Conservation (phyloP, 1,284 basidiomycete genomes). For the Sanguinoderma infundibulare region DNA sequence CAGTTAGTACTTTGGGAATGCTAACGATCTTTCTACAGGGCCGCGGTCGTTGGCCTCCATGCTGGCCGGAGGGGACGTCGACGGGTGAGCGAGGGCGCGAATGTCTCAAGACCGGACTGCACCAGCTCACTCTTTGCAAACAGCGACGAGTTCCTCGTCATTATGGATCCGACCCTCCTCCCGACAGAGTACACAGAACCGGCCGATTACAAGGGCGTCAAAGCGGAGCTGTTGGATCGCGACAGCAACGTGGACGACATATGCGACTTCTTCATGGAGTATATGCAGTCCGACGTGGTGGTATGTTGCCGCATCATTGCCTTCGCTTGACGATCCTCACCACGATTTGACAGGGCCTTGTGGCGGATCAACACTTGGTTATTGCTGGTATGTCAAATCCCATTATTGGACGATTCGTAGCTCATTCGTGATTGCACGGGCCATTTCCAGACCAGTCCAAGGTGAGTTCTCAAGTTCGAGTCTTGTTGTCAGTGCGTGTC, state of each 20-base stretch:
- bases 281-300: constrained; percentile 79
- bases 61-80: constrained; percentile 75
- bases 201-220: constrained; percentile 51
- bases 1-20: neutral
- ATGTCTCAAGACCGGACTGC: neutral
- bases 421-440: neutral
- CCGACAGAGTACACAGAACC: constrained; percentile 52
- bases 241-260: constrained; percentile 75
- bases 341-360: constrained; percentile 53
- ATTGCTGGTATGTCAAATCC: constrained; percentile 58
- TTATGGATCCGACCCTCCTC: constrained; percentile 48
- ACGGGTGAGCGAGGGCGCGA: constrained; percentile 53
- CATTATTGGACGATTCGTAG: neutral
- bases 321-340: neutral
- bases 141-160: constrained; percentile 42
- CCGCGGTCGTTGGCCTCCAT: constrained; percentile 66
- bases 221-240: constrained; percentile 36
- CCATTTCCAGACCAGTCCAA: constrained; percentile 61
- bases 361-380: constrained; percentile 68
- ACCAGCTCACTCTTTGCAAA: neutral
- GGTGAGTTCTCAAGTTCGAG: constrained; percentile 38
- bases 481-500: too few relatives aligned
- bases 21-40: constrained; percentile 49
- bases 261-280: constrained; percentile 82
- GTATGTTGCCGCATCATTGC: constrained; percentile 37